These are phyloP conservation scores for Geotrichum ghanense DNA, from an alignment of 805 yeast genomes.

Conservation along the genomic window DNA sequence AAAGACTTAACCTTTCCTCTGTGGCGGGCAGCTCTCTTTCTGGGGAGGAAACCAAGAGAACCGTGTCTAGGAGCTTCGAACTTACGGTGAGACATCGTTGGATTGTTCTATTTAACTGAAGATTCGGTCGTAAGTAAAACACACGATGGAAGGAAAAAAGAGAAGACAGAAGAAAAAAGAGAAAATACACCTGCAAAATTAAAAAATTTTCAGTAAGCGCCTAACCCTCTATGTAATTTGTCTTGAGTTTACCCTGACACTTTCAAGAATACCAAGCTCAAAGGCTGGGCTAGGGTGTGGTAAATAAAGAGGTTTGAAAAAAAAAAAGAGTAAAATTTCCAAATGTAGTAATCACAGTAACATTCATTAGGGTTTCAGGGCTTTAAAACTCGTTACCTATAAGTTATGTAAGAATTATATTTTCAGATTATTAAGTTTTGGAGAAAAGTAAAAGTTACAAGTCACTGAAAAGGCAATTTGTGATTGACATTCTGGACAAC, in stretches of 20 bases:
- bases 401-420: too few species aligned
- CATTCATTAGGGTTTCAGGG: neutral
- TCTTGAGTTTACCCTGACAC: neutral
- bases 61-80: constrained; percentile 99
- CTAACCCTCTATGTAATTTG: neutral
- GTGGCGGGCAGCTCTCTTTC: constrained; percentile 98
- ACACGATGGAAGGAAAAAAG: constrained; percentile 1
- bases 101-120: neutral
- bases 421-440: too few species aligned
- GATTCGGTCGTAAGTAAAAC: neutral
- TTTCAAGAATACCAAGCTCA: too few species aligned
- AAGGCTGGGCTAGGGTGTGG: too few species aligned
- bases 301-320: neutral
- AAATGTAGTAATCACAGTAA: neutral
- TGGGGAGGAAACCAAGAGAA: constrained; percentile 97
- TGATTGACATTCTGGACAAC: too few species aligned
- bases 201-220: neutral
- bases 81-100: constrained; percentile 96
- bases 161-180: neutral
- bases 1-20: constrained; percentile 98
- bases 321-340: neutral
- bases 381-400: too few species aligned
- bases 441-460: too few species aligned
- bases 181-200: neutral
- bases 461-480: too few species aligned